These are phyloP conservation scores for Mycena vulgaris DNA, from an alignment of 768 basidiomycete species.

Conservation along the genomic window DNA sequence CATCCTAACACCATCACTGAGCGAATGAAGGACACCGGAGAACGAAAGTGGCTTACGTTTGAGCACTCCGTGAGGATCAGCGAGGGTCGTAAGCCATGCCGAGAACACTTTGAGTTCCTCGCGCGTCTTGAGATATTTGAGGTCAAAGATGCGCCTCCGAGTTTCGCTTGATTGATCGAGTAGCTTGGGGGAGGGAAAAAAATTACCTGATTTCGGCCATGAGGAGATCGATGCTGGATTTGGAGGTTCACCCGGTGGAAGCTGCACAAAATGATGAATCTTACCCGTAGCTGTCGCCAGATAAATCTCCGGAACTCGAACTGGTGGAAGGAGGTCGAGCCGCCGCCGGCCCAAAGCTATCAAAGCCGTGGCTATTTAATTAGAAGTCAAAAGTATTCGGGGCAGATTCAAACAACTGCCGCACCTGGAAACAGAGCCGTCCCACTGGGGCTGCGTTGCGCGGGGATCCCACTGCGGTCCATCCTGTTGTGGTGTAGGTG, in stretches of 20 bases:
- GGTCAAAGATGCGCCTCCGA: too few species aligned
- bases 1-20: not conserved
- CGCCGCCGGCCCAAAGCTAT: not conserved
- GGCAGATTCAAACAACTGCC: not conserved
- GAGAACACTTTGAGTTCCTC: too few species aligned
- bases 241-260: not conserved
- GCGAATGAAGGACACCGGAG: not conserved
- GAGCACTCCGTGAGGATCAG: too few species aligned
- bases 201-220: slow-evolving; percentile 5
- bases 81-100: too few species aligned
- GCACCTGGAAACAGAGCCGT: slow-evolving; percentile 20
- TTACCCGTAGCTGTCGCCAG: slow-evolving; percentile 1
- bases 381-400: not conserved
- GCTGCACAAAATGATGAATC: not conserved
- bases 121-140: too few species aligned
- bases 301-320: slow-evolving; percentile 6
- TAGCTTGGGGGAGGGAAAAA: not conserved
- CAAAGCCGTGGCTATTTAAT: not conserved
- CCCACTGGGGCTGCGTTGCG: slow-evolving; percentile 16
- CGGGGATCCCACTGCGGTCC: not conserved
- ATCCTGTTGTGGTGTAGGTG: slow-evolving; percentile 9
- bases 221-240: slow-evolving; percentile 12
- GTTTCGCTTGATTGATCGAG: too few species aligned
- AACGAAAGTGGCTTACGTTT: too few species aligned
- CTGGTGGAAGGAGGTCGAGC: slow-evolving; percentile 9